phyloP scores from a whole-genome alignment of 371 early-diverging fungal genomes.

The Mucor piriformis region DNA sequence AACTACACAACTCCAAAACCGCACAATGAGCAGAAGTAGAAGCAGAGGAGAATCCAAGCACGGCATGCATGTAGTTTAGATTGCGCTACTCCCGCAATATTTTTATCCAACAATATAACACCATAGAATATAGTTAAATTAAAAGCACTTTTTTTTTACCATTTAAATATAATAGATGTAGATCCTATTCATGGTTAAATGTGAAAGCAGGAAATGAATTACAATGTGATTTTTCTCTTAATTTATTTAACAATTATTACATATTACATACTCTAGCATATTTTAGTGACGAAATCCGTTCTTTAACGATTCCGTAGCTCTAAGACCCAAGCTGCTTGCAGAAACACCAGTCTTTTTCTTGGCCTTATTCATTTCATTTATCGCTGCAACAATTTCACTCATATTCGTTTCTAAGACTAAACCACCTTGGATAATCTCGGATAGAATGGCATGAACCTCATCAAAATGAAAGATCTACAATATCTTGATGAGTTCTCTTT shows the following conservation, averaged over 20 bases:
- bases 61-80: neutral
- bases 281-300: conserved; percentile 46
- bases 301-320: conserved; percentile 47
- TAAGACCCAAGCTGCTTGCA: conserved; percentile 40
- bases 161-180: no score
- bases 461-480: conserved; percentile 75
- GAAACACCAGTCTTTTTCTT: conserved; percentile 28
- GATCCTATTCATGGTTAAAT: no score
- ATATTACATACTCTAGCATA: no score
- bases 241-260: neutral
- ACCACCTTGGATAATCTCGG: conserved; percentile 81
- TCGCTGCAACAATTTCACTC: conserved; percentile 63
- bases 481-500: neutral
- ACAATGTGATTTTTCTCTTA: neutral
- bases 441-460: conserved; percentile 71
- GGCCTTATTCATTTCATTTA: conserved; percentile 43
- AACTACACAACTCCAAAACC: conserved; percentile 70
- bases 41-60: conserved; percentile 15
- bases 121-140: neutral
- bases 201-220: no score
- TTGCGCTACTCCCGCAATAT: neutral
- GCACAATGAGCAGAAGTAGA: conserved; percentile 31
- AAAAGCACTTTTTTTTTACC: neutral
- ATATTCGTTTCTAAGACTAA: conserved; percentile 74
- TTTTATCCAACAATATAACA: no score